Conservation (phyloP, 202 grass and related monocot genomes). For the Hordeum pubiflorum region DNA sequence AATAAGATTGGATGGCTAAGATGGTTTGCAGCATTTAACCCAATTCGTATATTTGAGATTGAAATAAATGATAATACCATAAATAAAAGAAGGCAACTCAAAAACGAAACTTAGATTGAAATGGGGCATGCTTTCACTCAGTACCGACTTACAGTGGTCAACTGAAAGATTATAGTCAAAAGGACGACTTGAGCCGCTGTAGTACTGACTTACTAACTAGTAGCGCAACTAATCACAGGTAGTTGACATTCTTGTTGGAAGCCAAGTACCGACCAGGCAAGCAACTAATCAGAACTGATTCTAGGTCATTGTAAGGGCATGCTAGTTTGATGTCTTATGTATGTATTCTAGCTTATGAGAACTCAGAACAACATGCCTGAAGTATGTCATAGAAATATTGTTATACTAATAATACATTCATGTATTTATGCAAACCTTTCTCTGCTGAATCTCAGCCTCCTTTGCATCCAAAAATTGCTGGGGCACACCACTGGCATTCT, state of each 20-base stretch:
- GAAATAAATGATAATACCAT: background rate
- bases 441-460: conserved; percentile 68
- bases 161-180: background rate
- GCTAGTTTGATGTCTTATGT: background rate
- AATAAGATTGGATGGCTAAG: too few species aligned
- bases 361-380: conserved; percentile 1
- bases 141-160: background rate
- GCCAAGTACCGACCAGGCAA: background rate
- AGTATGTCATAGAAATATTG: background rate
- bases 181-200: background rate
- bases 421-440: conserved; percentile 49
- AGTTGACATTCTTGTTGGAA: background rate
- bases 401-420: background rate
- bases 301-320: background rate
- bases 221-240: background rate
- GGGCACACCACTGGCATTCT: conserved; percentile 92
- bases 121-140: background rate
- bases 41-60: too few species aligned
- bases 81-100: background rate
- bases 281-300: background rate
- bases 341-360: background rate
- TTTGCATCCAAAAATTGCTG: conserved; percentile 97
- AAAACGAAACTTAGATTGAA: background rate
- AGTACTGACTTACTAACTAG: background rate
- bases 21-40: too few species aligned